Base-by-base conservation (phyloP, 2,329 filamentous ascomycete genomes). In the Diplodia intermedia region DNA sequence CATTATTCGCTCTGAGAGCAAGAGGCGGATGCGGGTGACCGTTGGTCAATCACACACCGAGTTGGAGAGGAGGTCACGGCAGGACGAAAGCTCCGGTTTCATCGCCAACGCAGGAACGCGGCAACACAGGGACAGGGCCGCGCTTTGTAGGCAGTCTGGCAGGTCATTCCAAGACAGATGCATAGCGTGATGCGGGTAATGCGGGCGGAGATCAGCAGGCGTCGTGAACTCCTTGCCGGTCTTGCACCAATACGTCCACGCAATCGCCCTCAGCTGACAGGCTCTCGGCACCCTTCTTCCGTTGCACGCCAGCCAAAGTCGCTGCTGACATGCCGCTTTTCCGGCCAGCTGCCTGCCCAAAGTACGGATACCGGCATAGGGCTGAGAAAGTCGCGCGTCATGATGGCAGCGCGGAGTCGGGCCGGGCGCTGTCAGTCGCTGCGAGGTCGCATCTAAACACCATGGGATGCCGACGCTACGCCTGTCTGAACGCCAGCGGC, bases 241-340 rank as follows among this genome's bases (percentile, higher is more conserved):
- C 56, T 62, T 62, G 18, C 57, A 49, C 43, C 43, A 9, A n/a
- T n/a, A n/a, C 11, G 57, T 29, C 43, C 43, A 50, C 57, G 57
- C 57, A 62, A 62, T 43, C 57, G 29, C 18, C 5, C 8, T 14
- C 60, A 63, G 43, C 18, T 52, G 60, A 52, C 60, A 61, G 8
- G 40, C 40, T 33, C 40, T 61, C 57, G 57, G 57, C 57, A 61
- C 57, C 8, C 14, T 7, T 14, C 40, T n/a, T 61, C 57, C 57
- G 56, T 26, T 5, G 38, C 31, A 36, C n/a, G 5, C 26, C 56
- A 49, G 40, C 56, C 56, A 61, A 49, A 49, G 56, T 8, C 40
- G 5, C 12, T 23, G 56, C 23, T 20, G 56, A 38, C 38, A n/a
- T 63, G 60, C 60, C 60, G 60, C 8, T 20, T 61, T 52, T 49